Evolutionary conservation across 768 basidiomycete species (phyloP), one percentile per base, ranked within the genome.

Genomic region (Cyclocybe aegerita): DNA sequence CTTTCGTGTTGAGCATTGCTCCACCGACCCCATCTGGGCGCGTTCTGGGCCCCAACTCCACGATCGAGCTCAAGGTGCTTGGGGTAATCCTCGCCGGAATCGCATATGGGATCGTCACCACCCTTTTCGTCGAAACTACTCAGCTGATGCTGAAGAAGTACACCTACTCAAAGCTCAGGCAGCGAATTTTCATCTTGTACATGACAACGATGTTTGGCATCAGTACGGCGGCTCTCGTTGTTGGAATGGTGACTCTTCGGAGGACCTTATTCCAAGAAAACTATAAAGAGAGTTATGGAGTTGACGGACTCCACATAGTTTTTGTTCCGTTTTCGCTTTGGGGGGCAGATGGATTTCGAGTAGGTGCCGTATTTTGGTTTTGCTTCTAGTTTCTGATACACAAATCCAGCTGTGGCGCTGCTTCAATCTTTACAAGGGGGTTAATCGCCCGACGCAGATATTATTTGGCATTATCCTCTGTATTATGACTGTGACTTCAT

Each of bases 271-370:
- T 55, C 39, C 41, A 32, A 23, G 23, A 23, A 1, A 44, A 36
- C 4, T 36, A 23, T 23, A 23, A 17, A 11, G 39, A 14, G 6
- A 44, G 52, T 34, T 48, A 39, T 12, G 16, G 39, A 16, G 45
- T 58, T 7, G 39, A 46, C 15, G 48, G 46, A 7, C 49, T 49
- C 7, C 43, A 46, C 9, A 50, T 54, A 4, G 29, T 44, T 32
- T 40, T 49, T 36, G 46, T 59, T 38, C 54, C 58, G 3, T 41
- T 56, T 29, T 45, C 52, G 4, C 46, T 55, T 14, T 59, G 58
- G 58, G 52, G 46, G 2, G 52, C 51, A 12, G 58, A 59, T 39
- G 54, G 49, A 9, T 54, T 59, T 23, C 55, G 55, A 54, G 58
- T 56, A 17, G 40, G 58, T 41, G 1, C 17, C 32, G 8, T 44